These are phyloP conservation scores for Eimeria tenella DNA, from an alignment of 169 alveolate genomes.

Conservation along the genomic window DNA sequence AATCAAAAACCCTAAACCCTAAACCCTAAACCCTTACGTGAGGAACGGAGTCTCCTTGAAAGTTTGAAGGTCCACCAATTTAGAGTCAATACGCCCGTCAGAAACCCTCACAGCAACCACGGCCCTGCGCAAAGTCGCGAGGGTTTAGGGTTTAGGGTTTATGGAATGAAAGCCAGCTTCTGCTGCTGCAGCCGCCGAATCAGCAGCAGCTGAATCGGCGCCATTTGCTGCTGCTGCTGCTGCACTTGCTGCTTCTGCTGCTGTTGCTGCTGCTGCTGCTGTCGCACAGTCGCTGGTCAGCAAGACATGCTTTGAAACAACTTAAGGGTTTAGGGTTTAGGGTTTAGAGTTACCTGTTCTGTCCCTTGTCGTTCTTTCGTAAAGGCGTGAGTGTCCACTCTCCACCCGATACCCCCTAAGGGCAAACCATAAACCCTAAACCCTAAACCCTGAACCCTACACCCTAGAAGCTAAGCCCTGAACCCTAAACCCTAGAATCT, in stretches of 20 bases:
- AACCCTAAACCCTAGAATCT: too few species aligned
- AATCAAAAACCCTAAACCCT: too few species aligned
- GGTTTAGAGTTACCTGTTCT: not conserved
- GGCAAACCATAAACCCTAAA: not conserved
- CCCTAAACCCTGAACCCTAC: not conserved
- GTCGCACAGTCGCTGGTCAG: too few species aligned
- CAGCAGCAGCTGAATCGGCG: too few species aligned
- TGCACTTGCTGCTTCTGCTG: not conserved
- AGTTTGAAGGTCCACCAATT: not conserved
- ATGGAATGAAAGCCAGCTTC: too few species aligned
- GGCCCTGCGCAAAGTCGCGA: not conserved
- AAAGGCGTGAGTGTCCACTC: not conserved
- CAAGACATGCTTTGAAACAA: too few species aligned
- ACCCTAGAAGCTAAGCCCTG: too few species aligned
- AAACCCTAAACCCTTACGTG: not conserved
- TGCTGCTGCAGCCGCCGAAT: too few species aligned
- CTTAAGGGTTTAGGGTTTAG: not conserved
- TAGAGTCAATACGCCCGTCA: not conserved
- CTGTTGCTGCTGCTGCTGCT: too few species aligned
- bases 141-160: too few species aligned
- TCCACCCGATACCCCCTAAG: not conserved
- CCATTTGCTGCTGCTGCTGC: not conserved
- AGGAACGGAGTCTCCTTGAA: not conserved
- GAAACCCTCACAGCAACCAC: not conserved
- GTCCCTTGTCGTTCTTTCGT: not conserved